phyloP scores from a whole-genome alignment of 495 filamentous ascomycete species.

The Hyaloscypha bicolor region DNA sequence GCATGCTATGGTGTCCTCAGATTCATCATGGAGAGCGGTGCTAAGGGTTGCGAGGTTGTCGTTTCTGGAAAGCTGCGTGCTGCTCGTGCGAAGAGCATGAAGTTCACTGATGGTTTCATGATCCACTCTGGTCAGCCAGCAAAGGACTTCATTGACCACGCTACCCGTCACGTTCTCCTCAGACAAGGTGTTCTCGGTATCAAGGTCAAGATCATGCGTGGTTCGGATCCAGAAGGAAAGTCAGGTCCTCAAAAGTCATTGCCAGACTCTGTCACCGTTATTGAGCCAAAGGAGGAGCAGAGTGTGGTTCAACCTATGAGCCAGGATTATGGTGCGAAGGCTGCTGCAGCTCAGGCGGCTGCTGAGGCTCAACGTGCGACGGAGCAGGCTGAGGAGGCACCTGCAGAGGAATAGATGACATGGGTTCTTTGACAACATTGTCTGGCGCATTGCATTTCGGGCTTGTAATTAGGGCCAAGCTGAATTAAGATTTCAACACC shows the following conservation, averaged over 20 bases:
- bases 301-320: constrained; percentile 89
- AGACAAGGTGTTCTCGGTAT: constrained; percentile 99
- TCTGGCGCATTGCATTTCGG: constrained; percentile 29
- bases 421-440: constrained; percentile 27
- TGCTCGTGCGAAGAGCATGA: constrained; percentile 99
- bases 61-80: constrained; percentile 98
- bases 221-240: constrained; percentile 99
- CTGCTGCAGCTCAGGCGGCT: constrained; percentile 74
- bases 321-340: constrained; percentile 99
- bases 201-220: constrained; percentile 99
- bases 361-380: constrained; percentile 67
- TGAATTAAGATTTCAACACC: constrained; percentile 4
- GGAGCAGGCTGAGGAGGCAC: constrained; percentile 63
- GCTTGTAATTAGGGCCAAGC: constrained; percentile 35
- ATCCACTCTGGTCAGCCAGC: constrained; percentile 99
- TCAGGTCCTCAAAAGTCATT: constrained; percentile 93
- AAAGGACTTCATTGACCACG: constrained; percentile 98
- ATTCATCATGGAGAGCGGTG: constrained; percentile 99
- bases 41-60: constrained; percentile 99
- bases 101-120: constrained; percentile 99
- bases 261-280: constrained; percentile 97
- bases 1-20: constrained; percentile 99
- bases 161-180: constrained; percentile 98
- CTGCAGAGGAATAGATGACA: constrained; percentile 52
- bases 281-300: constrained; percentile 99